A percentile compares a stretch with the other conserved stretches of the same genome.
phyloP scores from a whole-genome alignment of 2,329 filamentous ascomycete genomes.

The Talaromyces sp. region DNA sequence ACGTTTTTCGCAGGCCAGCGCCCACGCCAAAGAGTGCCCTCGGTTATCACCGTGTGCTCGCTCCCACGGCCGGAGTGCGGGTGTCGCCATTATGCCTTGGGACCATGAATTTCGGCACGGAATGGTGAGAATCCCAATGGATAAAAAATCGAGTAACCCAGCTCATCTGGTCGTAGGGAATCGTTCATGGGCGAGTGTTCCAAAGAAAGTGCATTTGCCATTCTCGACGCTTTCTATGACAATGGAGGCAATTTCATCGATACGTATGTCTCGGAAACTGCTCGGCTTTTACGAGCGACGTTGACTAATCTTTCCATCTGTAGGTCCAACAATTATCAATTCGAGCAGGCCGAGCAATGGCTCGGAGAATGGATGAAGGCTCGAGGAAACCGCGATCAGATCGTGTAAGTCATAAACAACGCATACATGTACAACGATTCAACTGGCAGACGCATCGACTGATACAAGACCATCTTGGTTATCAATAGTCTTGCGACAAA shows the following conservation, averaged over 20 bases:
- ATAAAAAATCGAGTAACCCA: neutral
- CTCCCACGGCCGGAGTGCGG: slow-evolving; percentile 60
- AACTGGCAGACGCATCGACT: neutral
- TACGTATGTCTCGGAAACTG: slow-evolving; percentile 35
- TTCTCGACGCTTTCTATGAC: slow-evolving; percentile 62
- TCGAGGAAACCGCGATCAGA: slow-evolving; percentile 58
- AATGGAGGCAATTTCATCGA: slow-evolving; percentile 71
- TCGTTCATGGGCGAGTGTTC: slow-evolving; percentile 59
- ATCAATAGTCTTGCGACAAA: slow-evolving; percentile 57
- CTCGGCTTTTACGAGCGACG: neutral
- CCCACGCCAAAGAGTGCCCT: slow-evolving; percentile 49
- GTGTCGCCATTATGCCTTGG: slow-evolving; percentile 55
- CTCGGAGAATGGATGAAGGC: slow-evolving; percentile 66
- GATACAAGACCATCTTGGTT: neutral
- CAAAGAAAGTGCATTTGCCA: slow-evolving; percentile 56
- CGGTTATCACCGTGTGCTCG: slow-evolving; percentile 61
- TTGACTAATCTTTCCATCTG: neutral
- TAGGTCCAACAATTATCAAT: slow-evolving; percentile 61
- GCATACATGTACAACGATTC: neutral
- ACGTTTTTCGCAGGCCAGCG: neutral
- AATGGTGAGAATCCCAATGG: slow-evolving; percentile 26
- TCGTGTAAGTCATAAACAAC: slow-evolving; percentile 43
- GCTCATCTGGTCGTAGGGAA: slow-evolving; percentile 21
- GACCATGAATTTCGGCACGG: slow-evolving; percentile 34
- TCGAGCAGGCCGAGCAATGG: slow-evolving; percentile 59